These are phyloP conservation scores for Chaetomium globosum DNA, from an alignment of 2,329 filamentous ascomycete genomes.

Conservation along the genomic window DNA sequence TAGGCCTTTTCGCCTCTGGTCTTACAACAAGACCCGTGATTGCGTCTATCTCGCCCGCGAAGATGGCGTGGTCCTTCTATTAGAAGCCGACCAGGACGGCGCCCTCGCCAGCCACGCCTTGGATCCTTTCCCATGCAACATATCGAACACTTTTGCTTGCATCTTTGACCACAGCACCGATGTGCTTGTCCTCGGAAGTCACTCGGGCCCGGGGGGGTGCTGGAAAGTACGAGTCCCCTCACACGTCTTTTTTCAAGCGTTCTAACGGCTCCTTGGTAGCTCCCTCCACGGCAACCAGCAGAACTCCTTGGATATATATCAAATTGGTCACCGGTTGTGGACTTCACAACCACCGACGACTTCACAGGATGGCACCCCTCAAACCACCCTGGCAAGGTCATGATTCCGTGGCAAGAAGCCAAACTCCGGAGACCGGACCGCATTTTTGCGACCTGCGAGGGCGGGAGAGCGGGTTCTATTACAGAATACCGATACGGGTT, in stretches of 20 bases:
- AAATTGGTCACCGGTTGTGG: conserved; percentile 65
- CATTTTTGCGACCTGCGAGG: conserved; percentile 68
- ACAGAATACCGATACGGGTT: conserved; percentile 71
- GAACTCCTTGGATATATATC: conserved; percentile 62
- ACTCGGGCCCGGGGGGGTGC: conserved; percentile 74
- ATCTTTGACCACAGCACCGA: conserved; percentile 70
- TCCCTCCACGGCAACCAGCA: conserved; percentile 57
- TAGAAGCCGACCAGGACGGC: conserved; percentile 65
- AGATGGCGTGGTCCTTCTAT: conserved; percentile 76
- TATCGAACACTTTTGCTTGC: conserved; percentile 80
- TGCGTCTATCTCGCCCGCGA: conserved; percentile 85
- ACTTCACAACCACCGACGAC: conserved; percentile 54
- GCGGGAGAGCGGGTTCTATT: conserved; percentile 63
- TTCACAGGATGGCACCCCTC: conserved; percentile 39
- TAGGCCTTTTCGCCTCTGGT: conserved; percentile 68
- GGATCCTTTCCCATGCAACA: conserved; percentile 70
- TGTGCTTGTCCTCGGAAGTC: conserved; percentile 77
- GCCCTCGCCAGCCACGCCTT: conserved; percentile 58
- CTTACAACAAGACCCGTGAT: conserved; percentile 67
- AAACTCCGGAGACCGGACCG: conserved; percentile 58
- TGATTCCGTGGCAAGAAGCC: conserved; percentile 30
- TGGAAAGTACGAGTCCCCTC: conserved; percentile 59
- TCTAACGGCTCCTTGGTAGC: conserved; percentile 41
- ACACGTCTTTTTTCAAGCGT: background rate
- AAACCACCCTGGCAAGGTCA: conserved; percentile 27